Conservation (phyloP, 208 protist genomes). For the Leptomonas pyrrhocoris region DNA sequence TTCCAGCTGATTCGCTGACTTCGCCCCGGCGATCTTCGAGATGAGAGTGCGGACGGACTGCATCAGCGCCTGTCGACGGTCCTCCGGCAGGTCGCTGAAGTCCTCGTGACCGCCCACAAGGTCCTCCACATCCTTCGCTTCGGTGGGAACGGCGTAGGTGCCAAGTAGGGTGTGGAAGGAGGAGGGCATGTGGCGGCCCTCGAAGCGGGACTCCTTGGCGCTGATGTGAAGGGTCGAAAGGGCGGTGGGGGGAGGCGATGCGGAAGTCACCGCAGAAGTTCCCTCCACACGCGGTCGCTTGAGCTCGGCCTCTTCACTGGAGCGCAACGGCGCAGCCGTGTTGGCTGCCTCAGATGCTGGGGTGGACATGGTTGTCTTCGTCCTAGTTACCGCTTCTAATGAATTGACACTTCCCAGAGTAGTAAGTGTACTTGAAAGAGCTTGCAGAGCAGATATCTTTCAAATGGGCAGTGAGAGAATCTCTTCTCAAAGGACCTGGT, state of each 20-base stretch:
- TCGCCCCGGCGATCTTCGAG: slow-evolving; percentile 30
- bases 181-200: slow-evolving; percentile 61
- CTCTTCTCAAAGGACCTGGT: too few species aligned
- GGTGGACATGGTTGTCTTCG: neutral
- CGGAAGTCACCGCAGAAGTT: neutral
- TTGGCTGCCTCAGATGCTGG: neutral
- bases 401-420: too few species aligned
- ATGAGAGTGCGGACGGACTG: slow-evolving; percentile 67
- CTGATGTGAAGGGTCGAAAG: slow-evolving; percentile 31
- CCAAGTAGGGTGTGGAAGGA: slow-evolving; percentile 61
- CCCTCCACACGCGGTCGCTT: slow-evolving; percentile 32
- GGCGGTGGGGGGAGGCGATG: neutral
- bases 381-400: too few species aligned
- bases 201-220: slow-evolving; percentile 71
- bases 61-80: slow-evolving; percentile 66
- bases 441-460: too few species aligned
- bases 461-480: too few species aligned
- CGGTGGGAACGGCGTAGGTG: slow-evolving; percentile 62
- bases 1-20: slow-evolving; percentile 58
- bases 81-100: slow-evolving; percentile 75
- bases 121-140: slow-evolving; percentile 86
- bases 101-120: slow-evolving; percentile 74
- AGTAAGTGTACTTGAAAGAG: too few species aligned
- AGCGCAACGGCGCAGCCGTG: neutral
- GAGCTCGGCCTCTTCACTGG: slow-evolving; percentile 10